These are phyloP conservation scores for Xylariaceae sp. DNA, from an alignment of 2,329 filamentous ascomycete species.

Conservation along the genomic window DNA sequence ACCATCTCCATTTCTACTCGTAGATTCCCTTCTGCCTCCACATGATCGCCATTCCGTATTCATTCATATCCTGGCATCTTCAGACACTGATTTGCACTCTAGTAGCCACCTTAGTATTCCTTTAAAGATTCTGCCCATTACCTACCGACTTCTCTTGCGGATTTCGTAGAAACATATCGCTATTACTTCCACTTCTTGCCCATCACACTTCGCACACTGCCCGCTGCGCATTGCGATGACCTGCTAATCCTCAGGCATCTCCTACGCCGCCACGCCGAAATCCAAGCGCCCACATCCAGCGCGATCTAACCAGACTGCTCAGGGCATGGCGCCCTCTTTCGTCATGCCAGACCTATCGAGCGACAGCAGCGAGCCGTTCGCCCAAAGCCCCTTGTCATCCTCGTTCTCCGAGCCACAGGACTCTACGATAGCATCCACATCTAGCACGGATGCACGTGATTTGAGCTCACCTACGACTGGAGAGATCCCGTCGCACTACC, in stretches of 20 bases:
- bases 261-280: neutral
- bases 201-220: neutral
- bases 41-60: neutral
- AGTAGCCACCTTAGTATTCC: neutral
- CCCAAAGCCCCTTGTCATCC: neutral
- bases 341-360: neutral
- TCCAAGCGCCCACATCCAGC: neutral
- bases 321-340: slow-evolving; percentile 1
- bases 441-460: neutral
- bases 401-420: neutral
- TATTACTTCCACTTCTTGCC: neutral
- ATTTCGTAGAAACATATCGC: neutral
- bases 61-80: neutral
- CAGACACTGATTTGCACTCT: neutral
- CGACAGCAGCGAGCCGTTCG: neutral
- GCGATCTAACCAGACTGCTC: neutral
- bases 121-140: neutral
- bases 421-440: neutral
- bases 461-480: neutral
- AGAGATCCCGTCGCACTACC: neutral
- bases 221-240: neutral
- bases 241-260: neutral
- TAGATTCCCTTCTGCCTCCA: neutral
- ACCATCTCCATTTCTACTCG: neutral
- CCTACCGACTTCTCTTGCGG: neutral